These are phyloP conservation scores for Phytophthora citrophthora DNA, from an alignment of 352 stramenopile genomes.

Conservation along the genomic window DNA sequence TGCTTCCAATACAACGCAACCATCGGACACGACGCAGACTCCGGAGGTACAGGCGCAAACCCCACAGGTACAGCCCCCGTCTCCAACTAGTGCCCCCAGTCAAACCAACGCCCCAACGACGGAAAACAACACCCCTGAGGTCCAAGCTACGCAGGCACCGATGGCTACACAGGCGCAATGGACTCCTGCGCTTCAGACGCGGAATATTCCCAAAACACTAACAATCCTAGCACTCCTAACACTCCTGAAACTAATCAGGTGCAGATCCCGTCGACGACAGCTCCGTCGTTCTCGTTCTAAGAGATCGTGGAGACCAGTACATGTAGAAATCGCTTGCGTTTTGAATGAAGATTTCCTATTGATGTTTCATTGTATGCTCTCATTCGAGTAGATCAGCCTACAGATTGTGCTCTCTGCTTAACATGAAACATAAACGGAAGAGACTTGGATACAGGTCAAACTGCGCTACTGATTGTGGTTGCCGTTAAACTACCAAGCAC, in stretches of 20 bases:
- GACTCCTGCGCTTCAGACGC: neutral
- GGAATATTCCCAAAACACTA: neutral
- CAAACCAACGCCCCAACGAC: too few species aligned
- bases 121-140: neutral
- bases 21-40: too few species aligned
- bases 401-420: neutral
- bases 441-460: neutral
- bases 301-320: too few species aligned
- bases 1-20: slow-evolving; percentile 1
- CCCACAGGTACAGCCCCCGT: neutral
- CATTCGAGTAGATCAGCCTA: neutral
- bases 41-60: neutral
- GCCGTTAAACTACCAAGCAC: neutral
- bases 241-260: neutral
- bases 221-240: neutral
- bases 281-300: neutral
- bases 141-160: neutral
- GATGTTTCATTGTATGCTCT: neutral
- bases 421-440: neutral
- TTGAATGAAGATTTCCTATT: neutral
- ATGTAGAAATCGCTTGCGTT: neutral
- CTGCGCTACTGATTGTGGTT: neutral
- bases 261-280: neutral
- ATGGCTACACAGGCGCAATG: neutral
- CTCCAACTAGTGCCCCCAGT: neutral